Percentiles rank a stretch among this genome's conserved stretches.
Evolutionary conservation across 257 asterid genomes (phyloP).

Genomic region (Solanum tacnaense): DNA sequence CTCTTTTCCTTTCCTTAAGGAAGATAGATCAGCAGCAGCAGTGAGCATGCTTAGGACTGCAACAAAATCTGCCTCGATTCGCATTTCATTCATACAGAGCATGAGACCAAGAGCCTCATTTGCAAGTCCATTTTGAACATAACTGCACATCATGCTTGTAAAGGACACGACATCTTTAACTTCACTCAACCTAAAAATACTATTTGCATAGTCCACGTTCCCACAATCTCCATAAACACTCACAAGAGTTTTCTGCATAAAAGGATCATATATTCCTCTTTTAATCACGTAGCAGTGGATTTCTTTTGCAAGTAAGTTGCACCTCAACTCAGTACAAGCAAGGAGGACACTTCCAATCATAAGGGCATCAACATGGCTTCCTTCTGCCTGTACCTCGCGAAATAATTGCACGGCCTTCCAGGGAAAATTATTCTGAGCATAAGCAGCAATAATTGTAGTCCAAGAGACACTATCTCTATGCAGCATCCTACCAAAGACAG

Average conservation of each 20-base stretch:
- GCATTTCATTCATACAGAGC: constrained; percentile 32
- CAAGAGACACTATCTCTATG: constrained; percentile 54
- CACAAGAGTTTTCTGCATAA: constrained; percentile 39
- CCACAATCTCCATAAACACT: constrained; percentile 66
- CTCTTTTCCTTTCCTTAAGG: constrained; percentile 65
- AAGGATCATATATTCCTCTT: constrained; percentile 33
- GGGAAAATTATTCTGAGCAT: constrained; percentile 38
- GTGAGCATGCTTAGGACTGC: constrained; percentile 48
- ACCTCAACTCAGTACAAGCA: constrained; percentile 53
- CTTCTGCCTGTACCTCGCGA: constrained; percentile 21
- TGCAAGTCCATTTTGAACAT: constrained; percentile 49
- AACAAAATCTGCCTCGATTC: constrained; percentile 48
- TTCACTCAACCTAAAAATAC: constrained; percentile 26
- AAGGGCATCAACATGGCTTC: constrained; percentile 32
- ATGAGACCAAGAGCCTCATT: constrained; percentile 57
- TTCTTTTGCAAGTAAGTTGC: constrained; percentile 39
- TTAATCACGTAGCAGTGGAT: constrained; percentile 49
- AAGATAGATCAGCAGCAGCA: constrained; percentile 52
- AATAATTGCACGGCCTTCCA: constrained; percentile 42
- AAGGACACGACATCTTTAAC: constrained; percentile 53
- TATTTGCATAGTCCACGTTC: constrained; percentile 36
- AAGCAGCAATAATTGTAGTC: constrained; percentile 64
- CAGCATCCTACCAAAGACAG: constrained; percentile 39
- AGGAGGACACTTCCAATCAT: constrained; percentile 66
- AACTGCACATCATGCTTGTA: constrained; percentile 74